Conservation (phyloP, 495 filamentous ascomycete genomes). For the Lophiostoma macrostomum region DNA sequence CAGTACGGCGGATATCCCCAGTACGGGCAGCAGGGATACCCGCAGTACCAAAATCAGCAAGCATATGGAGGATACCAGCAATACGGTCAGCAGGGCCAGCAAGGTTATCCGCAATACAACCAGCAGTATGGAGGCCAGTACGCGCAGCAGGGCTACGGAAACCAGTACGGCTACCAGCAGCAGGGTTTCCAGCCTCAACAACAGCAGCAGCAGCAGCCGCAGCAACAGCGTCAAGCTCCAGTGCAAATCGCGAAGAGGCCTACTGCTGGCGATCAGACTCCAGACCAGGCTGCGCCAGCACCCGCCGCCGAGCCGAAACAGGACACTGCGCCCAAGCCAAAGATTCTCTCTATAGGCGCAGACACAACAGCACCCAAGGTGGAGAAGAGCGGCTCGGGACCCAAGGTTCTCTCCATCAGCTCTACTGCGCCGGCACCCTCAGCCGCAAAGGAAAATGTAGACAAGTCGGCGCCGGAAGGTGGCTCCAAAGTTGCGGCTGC, state of each 20-base stretch:
- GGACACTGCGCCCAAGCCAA: slow-evolving; percentile 56
- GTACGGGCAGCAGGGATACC: slow-evolving; percentile 57
- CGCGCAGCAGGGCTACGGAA: slow-evolving; percentile 43
- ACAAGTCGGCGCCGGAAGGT: slow-evolving; percentile 59
- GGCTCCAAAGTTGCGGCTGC: slow-evolving; percentile 68
- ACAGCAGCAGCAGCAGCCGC: slow-evolving; percentile 31
- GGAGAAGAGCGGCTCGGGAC: slow-evolving; percentile 40
- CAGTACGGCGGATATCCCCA: slow-evolving; percentile 55
- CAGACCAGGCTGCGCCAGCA: slow-evolving; percentile 36
- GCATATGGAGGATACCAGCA: slow-evolving; percentile 36
- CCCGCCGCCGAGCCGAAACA: slow-evolving; percentile 46
- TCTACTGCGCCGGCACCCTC: slow-evolving; percentile 36
- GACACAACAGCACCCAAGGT: slow-evolving; percentile 49
- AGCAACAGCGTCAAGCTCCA: slow-evolving; percentile 54
- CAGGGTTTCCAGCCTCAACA: slow-evolving; percentile 31
- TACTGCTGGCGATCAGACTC: slow-evolving; percentile 35
- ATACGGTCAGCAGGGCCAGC: slow-evolving; percentile 38
- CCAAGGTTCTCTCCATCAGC: slow-evolving; percentile 37
- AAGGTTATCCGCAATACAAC: slow-evolving; percentile 30
- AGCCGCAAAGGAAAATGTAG: slow-evolving; percentile 45
- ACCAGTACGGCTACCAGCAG: slow-evolving; percentile 43
- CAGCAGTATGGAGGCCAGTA: slow-evolving; percentile 42
- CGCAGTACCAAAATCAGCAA: slow-evolving; percentile 48
- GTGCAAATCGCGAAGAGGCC: slow-evolving; percentile 63
- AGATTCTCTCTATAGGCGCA: slow-evolving; percentile 61